Conservation (phyloP, 352 stramenopile genomes). For the Plasmopara viticola region DNA sequence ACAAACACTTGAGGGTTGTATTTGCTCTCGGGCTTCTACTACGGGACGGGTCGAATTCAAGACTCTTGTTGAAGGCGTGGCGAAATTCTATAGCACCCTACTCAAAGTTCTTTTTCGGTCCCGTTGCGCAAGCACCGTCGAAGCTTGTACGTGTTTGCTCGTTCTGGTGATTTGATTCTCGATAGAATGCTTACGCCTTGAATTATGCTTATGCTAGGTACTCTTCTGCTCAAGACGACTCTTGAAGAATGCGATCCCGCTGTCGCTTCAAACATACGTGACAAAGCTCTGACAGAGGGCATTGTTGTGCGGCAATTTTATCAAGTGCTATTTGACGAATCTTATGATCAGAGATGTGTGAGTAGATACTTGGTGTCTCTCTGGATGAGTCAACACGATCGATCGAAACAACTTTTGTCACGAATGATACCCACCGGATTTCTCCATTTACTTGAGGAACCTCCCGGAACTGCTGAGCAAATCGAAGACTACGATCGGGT, state of each 20-base stretch:
- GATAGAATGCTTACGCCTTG: neutral
- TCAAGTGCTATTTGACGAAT: constrained; percentile 88
- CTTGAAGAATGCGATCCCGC: constrained; percentile 82
- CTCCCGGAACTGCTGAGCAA: constrained; percentile 66
- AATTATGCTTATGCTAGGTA: constrained; percentile 34
- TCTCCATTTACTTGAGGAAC: constrained; percentile 84
- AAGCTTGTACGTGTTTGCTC: constrained; percentile 51
- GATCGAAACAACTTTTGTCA: constrained; percentile 85
- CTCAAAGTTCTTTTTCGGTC: constrained; percentile 89
- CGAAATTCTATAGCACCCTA: constrained; percentile 73
- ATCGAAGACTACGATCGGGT: constrained; percentile 83
- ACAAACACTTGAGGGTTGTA: constrained; percentile 85
- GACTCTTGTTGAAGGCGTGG: constrained; percentile 48
- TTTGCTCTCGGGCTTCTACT: constrained; percentile 86
- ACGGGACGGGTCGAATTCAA: constrained; percentile 71
- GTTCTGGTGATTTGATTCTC: neutral
- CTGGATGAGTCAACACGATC: constrained; percentile 89
- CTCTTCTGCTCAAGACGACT: constrained; percentile 89
- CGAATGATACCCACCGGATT: constrained; percentile 89
- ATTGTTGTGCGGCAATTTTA: constrained; percentile 92
- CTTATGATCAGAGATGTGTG: constrained; percentile 90
- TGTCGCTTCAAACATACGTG: constrained; percentile 79
- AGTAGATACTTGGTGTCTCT: constrained; percentile 92
- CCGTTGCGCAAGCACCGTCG: constrained; percentile 77
- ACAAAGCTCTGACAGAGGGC: constrained; percentile 88